These are phyloP conservation scores for Aspergillus affinis DNA, from an alignment of 495 filamentous ascomycete genomes.

Conservation along the genomic window DNA sequence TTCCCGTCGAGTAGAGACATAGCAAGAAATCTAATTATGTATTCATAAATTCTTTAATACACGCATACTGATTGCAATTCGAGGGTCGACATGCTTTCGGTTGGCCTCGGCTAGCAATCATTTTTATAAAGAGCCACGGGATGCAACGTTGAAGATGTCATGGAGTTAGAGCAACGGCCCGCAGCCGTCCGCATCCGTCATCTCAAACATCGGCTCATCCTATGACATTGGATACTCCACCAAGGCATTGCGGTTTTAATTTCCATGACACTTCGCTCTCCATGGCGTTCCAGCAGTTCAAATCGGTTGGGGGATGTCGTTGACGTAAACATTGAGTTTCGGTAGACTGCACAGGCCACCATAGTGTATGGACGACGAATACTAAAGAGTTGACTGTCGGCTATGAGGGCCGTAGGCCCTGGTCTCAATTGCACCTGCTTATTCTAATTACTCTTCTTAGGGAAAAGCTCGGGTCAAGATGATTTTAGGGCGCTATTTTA, in stretches of 20 bases:
- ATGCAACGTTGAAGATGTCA: neutral
- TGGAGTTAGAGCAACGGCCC: neutral
- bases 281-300: neutral
- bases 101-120: too few species aligned
- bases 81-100: too few species aligned
- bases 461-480: neutral
- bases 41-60: too few species aligned
- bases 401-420: too few species aligned
- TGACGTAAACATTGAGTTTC: neutral
- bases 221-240: neutral
- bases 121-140: too few species aligned
- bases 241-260: neutral
- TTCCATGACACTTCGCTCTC: too few species aligned
- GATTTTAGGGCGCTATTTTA: conserved; percentile 1
- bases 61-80: too few species aligned
- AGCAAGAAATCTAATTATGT: too few species aligned
- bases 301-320: neutral
- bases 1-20: too few species aligned
- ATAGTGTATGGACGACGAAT: neutral
- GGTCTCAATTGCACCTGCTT: too few species aligned
- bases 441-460: neutral
- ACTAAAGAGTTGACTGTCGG: neutral
- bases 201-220: neutral
- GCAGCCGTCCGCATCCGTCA: neutral
- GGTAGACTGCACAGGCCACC: neutral